Conservation (phyloP, 441 rosid species). For the Jatropha multifida region DNA sequence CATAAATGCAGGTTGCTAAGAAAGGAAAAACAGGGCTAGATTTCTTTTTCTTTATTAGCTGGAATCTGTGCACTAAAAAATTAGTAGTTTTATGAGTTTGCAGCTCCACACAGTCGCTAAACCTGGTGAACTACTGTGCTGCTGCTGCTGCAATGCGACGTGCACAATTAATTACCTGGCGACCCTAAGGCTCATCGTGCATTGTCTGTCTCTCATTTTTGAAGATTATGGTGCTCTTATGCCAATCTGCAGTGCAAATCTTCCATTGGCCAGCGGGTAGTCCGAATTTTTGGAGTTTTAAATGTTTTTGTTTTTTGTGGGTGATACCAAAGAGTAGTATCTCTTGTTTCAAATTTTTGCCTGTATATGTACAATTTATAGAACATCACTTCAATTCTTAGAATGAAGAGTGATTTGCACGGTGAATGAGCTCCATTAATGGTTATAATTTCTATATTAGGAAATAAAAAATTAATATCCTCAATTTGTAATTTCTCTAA, state of each 20-base stretch:
- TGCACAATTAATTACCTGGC: neutral
- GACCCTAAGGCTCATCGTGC: neutral
- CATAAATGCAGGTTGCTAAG: conserved; percentile 29
- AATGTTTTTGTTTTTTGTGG: neutral
- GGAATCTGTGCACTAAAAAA: conserved; percentile 14
- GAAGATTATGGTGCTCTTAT: conserved; percentile 6
- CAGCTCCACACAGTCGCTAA: neutral
- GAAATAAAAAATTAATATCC: too few relatives aligned
- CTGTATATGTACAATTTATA: neutral
- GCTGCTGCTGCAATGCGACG: neutral
- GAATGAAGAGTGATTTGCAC: too few relatives aligned
- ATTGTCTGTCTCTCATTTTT: neutral
- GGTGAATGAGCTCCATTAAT: too few relatives aligned
- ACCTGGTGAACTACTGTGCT: neutral
- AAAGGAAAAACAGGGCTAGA: conserved; percentile 1
- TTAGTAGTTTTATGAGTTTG: conserved; percentile 11
- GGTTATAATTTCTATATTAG: too few relatives aligned
- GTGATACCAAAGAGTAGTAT: neutral
- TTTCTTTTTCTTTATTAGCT: conserved; percentile 17
- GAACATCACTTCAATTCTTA: too few relatives aligned
- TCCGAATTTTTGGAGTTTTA: conserved; percentile 7
- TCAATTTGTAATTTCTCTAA: too few relatives aligned
- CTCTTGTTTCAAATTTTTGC: neutral
- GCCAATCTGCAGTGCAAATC: conserved; percentile 1
- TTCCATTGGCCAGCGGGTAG: neutral